phyloP scores from a whole-genome alignment of 2,329 filamentous ascomycete species.

The Tympanopsis confertula region DNA sequence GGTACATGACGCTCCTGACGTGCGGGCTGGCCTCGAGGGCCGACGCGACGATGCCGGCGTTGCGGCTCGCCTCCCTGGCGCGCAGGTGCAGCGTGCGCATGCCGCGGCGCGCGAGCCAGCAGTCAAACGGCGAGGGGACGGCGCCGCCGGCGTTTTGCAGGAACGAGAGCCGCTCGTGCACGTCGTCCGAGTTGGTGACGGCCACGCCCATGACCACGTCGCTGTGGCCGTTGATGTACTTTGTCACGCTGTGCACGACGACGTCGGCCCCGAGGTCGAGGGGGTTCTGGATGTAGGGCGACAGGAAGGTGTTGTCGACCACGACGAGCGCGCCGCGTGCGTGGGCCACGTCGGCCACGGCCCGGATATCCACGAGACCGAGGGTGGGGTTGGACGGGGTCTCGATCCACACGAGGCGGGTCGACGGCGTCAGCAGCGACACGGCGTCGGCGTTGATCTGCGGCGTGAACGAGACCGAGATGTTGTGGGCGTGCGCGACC shows the following conservation, averaged over 20 bases:
- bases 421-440: slow-evolving; percentile 68
- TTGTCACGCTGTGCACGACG: slow-evolving; percentile 92
- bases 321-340: slow-evolving; percentile 83
- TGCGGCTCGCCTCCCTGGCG: slow-evolving; percentile 73
- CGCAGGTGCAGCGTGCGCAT: slow-evolving; percentile 94
- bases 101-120: slow-evolving; percentile 93
- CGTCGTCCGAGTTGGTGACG: slow-evolving; percentile 77
- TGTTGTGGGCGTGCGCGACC: slow-evolving; percentile 85
- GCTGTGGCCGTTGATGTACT: slow-evolving; percentile 96
- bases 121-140: slow-evolving; percentile 88
- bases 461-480: slow-evolving; percentile 87
- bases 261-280: slow-evolving; percentile 92
- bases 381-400: slow-evolving; percentile 89
- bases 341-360: slow-evolving; percentile 74
- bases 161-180: slow-evolving; percentile 71
- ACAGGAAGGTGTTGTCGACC: slow-evolving; percentile 97
- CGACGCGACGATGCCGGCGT: slow-evolving; percentile 66
- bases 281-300: slow-evolving; percentile 92
- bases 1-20: slow-evolving; percentile 89
- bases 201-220: slow-evolving; percentile 97
- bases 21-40: slow-evolving; percentile 70
- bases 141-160: slow-evolving; percentile 96
- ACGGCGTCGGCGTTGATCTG: slow-evolving; percentile 81
- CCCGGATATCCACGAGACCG: slow-evolving; percentile 80
- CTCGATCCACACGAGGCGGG: slow-evolving; percentile 95